These are phyloP conservation scores for Eucalyptus pauciflora DNA, from an alignment of 345 rosid genomes.

Conservation along the genomic window DNA sequence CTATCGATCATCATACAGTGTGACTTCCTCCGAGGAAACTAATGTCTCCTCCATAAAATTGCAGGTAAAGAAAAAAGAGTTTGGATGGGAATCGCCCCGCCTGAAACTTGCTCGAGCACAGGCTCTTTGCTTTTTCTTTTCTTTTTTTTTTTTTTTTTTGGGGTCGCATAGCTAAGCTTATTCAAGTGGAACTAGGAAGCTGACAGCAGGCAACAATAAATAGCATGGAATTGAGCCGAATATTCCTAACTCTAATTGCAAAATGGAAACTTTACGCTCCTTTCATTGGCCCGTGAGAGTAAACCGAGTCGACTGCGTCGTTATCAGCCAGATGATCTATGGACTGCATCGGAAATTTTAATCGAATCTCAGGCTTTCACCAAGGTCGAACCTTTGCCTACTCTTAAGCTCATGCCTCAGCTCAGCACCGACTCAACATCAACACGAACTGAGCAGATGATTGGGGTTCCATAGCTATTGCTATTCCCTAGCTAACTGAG, in stretches of 20 bases:
- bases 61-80: neutral
- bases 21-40: neutral
- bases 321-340: neutral
- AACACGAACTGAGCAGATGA: neutral
- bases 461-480: neutral
- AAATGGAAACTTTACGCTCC: neutral
- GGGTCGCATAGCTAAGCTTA: neutral
- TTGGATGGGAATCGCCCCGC: neutral
- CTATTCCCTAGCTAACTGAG: neutral
- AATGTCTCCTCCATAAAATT: neutral
- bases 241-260: neutral
- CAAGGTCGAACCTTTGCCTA: neutral
- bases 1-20: neutral
- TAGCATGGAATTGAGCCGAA: neutral
- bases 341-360: neutral
- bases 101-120: neutral
- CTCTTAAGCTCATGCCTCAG: neutral
- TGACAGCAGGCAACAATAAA: neutral
- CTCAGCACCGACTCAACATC: neutral
- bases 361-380: neutral
- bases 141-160: neutral
- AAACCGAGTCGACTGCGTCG: neutral
- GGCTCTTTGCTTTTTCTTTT: neutral
- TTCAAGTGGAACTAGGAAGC: neutral
- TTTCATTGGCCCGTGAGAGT: neutral